Percentiles rank a stretch among this genome's conserved stretches.
These are phyloP conservation scores for Chlorella sp. DNA, from an alignment of 139 green algal genomes.

Conservation along the genomic window DNA sequence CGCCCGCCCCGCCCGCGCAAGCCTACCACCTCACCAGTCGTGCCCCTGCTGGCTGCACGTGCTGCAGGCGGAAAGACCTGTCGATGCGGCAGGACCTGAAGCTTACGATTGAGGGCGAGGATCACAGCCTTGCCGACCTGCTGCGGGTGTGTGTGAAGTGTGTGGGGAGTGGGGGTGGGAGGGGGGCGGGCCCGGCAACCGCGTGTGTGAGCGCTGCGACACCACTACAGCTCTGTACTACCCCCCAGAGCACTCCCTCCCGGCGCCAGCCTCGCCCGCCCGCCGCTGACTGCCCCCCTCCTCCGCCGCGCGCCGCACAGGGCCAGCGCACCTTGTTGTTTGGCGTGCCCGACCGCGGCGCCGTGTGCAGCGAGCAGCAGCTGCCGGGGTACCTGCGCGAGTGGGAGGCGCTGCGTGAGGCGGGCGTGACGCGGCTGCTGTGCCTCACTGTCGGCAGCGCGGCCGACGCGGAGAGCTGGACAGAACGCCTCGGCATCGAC, in stretches of 20 bases:
- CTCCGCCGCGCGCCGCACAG: conserved; percentile 12
- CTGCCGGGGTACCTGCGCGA: conserved; percentile 45
- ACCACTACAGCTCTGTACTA: background rate
- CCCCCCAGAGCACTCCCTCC: background rate
- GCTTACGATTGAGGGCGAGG: conserved; percentile 25
- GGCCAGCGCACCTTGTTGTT: conserved; percentile 45
- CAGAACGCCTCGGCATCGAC: conserved; percentile 17
- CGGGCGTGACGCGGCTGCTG: conserved; percentile 42
- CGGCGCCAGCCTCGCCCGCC: background rate
- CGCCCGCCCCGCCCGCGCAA: too few species aligned
- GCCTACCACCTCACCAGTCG: background rate
- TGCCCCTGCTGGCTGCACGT: background rate
- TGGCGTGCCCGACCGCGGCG: conserved; percentile 58
- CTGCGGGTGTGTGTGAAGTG: conserved; percentile 40
- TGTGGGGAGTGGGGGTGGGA: background rate
- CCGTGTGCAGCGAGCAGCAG: conserved; percentile 52
- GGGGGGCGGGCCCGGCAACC: background rate
- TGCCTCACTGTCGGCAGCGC: conserved; percentile 40
- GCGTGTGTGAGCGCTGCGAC: background rate
- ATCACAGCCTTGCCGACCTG: conserved; percentile 31
- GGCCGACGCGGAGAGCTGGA: conserved; percentile 39
- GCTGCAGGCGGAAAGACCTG: conserved; percentile 45
- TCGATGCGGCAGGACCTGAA: conserved; percentile 45
- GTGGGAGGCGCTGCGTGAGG: conserved; percentile 36
- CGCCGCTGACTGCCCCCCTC: background rate